These are phyloP conservation scores for Shiraia bambusicola DNA, from an alignment of 2,329 filamentous ascomycete species.

Conservation along the genomic window DNA sequence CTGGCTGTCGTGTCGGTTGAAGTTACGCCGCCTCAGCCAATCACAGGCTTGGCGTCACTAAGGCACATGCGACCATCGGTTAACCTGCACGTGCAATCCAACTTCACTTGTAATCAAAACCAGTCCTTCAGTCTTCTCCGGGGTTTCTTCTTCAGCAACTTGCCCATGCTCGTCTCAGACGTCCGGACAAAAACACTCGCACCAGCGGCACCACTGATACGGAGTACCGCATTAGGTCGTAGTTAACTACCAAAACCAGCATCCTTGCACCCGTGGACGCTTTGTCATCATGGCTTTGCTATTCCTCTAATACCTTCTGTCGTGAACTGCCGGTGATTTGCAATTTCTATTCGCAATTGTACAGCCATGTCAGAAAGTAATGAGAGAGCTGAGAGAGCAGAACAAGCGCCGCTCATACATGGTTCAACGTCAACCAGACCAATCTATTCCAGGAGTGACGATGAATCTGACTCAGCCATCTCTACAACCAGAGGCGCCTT, in stretches of 20 bases:
- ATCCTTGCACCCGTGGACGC: constrained; percentile 6
- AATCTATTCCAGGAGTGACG: constrained; percentile 19
- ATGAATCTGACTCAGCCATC: constrained; percentile 23
- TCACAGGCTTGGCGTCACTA: constrained; percentile 33
- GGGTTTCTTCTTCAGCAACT: too few species aligned
- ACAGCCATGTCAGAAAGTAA: constrained; percentile 16
- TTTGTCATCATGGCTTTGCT: constrained; percentile 13
- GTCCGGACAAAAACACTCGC: constrained; percentile 19
- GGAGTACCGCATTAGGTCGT: too few species aligned
- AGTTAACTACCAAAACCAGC: constrained; percentile 2
- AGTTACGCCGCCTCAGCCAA: constrained; percentile 30
- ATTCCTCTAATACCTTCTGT: constrained; percentile 1
- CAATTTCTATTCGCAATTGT: background rate
- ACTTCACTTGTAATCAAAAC: too few species aligned
- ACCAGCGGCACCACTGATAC: too few species aligned
- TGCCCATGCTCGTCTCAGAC: too few species aligned
- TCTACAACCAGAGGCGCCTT: constrained; percentile 35
- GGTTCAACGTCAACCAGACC: constrained; percentile 12
- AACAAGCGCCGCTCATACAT: constrained; percentile 33
- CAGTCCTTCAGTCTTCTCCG: too few species aligned
- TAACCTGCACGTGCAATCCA: background rate
- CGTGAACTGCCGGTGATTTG: constrained; percentile 1
- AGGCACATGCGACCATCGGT: constrained; percentile 1
- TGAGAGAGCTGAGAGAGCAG: constrained; percentile 15
- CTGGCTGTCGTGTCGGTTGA: constrained; percentile 6